Conservation (phyloP, 2,329 filamentous ascomycete genomes). For the Chaetomiaceae sp. region DNA sequence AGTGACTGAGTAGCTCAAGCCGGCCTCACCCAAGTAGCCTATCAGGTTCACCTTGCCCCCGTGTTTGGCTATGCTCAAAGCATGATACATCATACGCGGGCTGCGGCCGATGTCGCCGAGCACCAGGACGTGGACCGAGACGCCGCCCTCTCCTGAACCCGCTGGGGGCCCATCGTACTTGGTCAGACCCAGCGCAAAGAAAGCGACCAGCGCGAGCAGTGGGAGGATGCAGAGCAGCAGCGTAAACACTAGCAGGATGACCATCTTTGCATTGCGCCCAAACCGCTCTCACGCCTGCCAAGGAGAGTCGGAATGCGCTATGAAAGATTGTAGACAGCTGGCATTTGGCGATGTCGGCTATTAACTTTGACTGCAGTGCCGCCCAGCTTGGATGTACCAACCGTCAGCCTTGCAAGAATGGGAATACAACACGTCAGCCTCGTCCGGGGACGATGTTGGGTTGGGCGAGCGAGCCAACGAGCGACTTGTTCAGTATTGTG, state of each 20-base stretch:
- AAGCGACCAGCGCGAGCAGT: slow-evolving; percentile 17
- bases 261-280: slow-evolving; percentile 12
- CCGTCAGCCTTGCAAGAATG: too few relatives aligned
- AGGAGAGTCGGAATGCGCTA: too few relatives aligned
- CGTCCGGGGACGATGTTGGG: too few relatives aligned
- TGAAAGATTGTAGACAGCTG: too few relatives aligned
- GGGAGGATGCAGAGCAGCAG: slow-evolving; percentile 17
- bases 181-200: slow-evolving; percentile 13
- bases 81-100: slow-evolving; percentile 98
- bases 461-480: too few relatives aligned
- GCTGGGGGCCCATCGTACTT: slow-evolving; percentile 17
- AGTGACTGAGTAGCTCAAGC: background rate
- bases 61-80: slow-evolving; percentile 79
- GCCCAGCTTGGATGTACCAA: too few relatives aligned
- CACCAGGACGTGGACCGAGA: slow-evolving; percentile 72
- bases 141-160: slow-evolving; percentile 14
- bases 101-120: slow-evolving; percentile 93
- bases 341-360: too few relatives aligned
- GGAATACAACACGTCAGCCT: too few relatives aligned
- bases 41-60: slow-evolving; percentile 77
- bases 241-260: slow-evolving; percentile 4
- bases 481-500: too few relatives aligned
- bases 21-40: slow-evolving; percentile 67
- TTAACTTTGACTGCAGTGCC: too few relatives aligned
- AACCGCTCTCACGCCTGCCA: too few relatives aligned